Percentiles rank a stretch among this genome's conserved stretches.
Conservation (phyloP, 768 basidiomycete genomes). For the Leccinum uliginosum region DNA sequence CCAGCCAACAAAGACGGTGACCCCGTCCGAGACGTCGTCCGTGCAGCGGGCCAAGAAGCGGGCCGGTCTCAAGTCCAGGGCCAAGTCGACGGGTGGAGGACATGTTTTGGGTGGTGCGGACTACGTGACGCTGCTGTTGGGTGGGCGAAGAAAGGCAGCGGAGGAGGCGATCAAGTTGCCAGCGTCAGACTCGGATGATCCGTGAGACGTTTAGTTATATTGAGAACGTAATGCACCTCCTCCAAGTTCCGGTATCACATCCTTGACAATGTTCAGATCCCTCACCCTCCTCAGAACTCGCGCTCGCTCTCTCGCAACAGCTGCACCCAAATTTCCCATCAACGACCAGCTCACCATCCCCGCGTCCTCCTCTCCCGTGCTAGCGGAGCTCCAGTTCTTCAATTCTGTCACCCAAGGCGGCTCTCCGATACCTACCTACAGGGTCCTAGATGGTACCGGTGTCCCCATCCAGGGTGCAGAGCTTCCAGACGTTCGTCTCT, state of each 20-base stretch:
- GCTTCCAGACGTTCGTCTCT: conserved; percentile 60
- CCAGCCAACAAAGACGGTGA: conserved; percentile 4
- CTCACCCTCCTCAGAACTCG: conserved; percentile 1
- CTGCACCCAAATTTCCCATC: conserved; percentile 11
- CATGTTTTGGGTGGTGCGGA: conserved; percentile 69
- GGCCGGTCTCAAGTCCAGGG: conserved; percentile 23
- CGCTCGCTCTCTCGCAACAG: conserved; percentile 14
- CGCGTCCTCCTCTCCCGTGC: conserved; percentile 54
- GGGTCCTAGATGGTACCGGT: conserved; percentile 80
- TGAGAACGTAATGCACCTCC: conserved; percentile 11
- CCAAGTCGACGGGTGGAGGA: conserved; percentile 22
- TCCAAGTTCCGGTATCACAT: conserved; percentile 17
- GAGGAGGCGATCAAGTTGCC: conserved; percentile 66
- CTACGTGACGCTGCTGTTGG: conserved; percentile 69
- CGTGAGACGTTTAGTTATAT: background rate
- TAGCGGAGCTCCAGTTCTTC: conserved; percentile 70
- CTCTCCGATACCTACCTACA: conserved; percentile 76
- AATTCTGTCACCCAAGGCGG: conserved; percentile 64
- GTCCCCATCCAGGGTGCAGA: conserved; percentile 67
- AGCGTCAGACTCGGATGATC: background rate
- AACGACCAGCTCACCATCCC: conserved; percentile 36
- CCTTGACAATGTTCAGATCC: conserved; percentile 14
- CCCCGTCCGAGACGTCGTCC: background rate
- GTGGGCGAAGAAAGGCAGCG: conserved; percentile 61
- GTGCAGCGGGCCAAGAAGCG: conserved; percentile 28